A percentile compares a stretch with the other conserved stretches of the same genome.
phyloP scores from a whole-genome alignment of 352 stramenopile genomes.

The Phytophthora pluvialis region DNA sequence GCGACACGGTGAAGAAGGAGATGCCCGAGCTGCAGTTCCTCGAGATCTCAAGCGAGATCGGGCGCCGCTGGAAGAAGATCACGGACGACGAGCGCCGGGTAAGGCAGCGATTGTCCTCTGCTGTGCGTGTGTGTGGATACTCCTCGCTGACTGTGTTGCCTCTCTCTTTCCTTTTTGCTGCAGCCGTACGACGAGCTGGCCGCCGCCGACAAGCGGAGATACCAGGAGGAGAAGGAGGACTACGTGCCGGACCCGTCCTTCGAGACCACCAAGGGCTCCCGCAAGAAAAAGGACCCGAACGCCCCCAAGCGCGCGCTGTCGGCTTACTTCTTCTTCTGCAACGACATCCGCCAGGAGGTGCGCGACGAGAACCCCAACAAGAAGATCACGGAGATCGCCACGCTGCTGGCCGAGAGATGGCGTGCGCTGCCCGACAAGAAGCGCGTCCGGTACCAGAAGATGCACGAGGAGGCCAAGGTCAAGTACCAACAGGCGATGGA shows the following conservation, averaged over 20 bases:
- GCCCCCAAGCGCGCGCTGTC: conserved; percentile 95
- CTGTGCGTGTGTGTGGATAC: conserved; percentile 8
- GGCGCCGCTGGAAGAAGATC: conserved; percentile 84
- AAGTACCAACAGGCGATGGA: conserved; percentile 92
- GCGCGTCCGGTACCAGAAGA: conserved; percentile 90
- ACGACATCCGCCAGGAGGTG: conserved; percentile 91
- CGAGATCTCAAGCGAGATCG: conserved; percentile 88
- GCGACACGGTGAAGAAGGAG: conserved; percentile 89
- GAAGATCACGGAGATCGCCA: conserved; percentile 94
- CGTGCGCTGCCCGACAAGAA: conserved; percentile 92
- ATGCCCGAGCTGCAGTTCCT: conserved; percentile 88
- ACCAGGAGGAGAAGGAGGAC: conserved; percentile 89
- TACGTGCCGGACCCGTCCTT: conserved; percentile 89
- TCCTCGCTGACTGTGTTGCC: not conserved
- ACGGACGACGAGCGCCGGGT: conserved; percentile 66
- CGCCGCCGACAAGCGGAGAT: conserved; percentile 86
- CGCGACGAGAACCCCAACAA: conserved; percentile 94
- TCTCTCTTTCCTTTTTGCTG: conserved; percentile 11
- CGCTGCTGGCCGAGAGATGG: conserved; percentile 84
- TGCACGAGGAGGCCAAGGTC: conserved; percentile 85
- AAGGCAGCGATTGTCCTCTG: conserved; percentile 12
- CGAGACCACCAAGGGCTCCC: conserved; percentile 60
- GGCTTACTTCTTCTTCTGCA: conserved; percentile 96
- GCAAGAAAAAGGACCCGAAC: conserved; percentile 93
- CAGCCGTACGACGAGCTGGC: conserved; percentile 88